Percentiles rank a stretch among this genome's conserved stretches.
Conservation (phyloP, 805 yeast genomes). For the Komagataella kurtzmanii region DNA sequence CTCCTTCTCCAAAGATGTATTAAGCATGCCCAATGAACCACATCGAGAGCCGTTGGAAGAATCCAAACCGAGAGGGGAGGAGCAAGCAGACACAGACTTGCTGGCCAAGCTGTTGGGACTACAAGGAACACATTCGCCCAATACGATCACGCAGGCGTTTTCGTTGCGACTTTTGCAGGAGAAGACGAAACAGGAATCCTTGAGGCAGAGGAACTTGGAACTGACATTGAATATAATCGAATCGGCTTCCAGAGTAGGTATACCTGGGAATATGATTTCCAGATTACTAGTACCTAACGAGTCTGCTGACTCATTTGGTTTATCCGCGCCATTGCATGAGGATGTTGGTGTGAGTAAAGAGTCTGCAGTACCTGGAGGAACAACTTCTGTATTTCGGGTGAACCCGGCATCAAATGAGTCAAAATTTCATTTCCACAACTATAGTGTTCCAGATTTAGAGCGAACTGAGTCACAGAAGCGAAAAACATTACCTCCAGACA, state of each 20-base stretch:
- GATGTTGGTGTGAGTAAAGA: background rate
- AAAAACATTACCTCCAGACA: background rate
- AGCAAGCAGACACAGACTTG: background rate
- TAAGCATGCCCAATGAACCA: background rate
- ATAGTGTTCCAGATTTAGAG: background rate
- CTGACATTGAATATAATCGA: constrained; percentile 17
- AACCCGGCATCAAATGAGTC: background rate
- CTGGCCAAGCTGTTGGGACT: constrained; percentile 1
- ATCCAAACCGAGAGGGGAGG: background rate
- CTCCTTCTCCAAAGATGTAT: background rate
- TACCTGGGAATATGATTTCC: background rate
- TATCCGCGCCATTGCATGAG: background rate
- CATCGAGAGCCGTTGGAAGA: background rate
- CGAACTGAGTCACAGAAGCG: background rate
- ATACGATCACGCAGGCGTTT: constrained; percentile 22
- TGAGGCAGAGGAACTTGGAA: constrained; percentile 18
- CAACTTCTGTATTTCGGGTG: background rate
- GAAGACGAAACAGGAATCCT: constrained; percentile 23
- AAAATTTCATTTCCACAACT: background rate
- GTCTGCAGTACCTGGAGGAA: background rate
- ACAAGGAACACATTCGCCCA: constrained; percentile 19
- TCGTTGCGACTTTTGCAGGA: constrained; percentile 27
- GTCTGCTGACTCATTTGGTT: background rate
- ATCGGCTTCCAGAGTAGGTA: background rate
- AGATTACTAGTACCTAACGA: background rate